A percentile compares a stretch with the other conserved stretches of the same genome.
These are phyloP conservation scores for Salinomyces thailandicus DNA, from an alignment of 2,329 filamentous ascomycete species.

Conservation along the genomic window DNA sequence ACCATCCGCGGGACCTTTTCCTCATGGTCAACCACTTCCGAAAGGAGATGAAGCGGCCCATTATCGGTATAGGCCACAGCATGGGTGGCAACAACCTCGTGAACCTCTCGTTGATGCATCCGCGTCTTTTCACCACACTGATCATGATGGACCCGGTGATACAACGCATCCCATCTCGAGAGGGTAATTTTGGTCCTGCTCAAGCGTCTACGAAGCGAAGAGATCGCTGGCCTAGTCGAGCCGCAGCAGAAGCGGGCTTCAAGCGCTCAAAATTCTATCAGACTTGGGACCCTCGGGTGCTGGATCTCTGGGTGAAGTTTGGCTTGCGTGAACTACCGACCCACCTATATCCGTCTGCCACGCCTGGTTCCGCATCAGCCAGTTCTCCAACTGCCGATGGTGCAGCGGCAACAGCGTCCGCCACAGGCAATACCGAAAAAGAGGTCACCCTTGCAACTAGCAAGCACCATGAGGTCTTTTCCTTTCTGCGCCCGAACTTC, in stretches of 20 bases:
- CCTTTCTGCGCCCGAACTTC: slow-evolving; percentile 56
- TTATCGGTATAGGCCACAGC: slow-evolving; percentile 80
- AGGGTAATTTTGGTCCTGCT: slow-evolving; percentile 23
- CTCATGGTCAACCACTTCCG: slow-evolving; percentile 80
- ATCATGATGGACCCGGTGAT: slow-evolving; percentile 82
- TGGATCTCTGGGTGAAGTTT: slow-evolving; percentile 61
- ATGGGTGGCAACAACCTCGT: slow-evolving; percentile 70
- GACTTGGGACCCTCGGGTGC: slow-evolving; percentile 68
- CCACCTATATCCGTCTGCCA: slow-evolving; percentile 39
- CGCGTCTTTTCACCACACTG: slow-evolving; percentile 64
- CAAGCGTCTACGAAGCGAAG: slow-evolving; percentile 59
- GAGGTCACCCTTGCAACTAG: slow-evolving; percentile 67
- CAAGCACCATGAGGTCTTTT: slow-evolving; percentile 80
- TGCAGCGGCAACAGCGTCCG: slow-evolving; percentile 12
- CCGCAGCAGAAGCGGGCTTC: slow-evolving; percentile 58
- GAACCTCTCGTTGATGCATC: slow-evolving; percentile 65
- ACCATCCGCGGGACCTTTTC: slow-evolving; percentile 74
- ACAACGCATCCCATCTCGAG: slow-evolving; percentile 37
- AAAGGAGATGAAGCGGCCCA: slow-evolving; percentile 64
- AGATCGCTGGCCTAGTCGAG: slow-evolving; percentile 70
- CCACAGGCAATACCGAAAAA: slow-evolving; percentile 20
- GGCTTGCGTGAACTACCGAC: slow-evolving; percentile 70
- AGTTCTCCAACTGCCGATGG: slow-evolving; percentile 20
- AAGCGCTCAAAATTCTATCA: slow-evolving; percentile 63
- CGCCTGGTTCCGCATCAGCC: slow-evolving; percentile 12